phyloP scores from a whole-genome alignment of 2,329 filamentous ascomycete genomes.

The Aspergillus sergii region DNA sequence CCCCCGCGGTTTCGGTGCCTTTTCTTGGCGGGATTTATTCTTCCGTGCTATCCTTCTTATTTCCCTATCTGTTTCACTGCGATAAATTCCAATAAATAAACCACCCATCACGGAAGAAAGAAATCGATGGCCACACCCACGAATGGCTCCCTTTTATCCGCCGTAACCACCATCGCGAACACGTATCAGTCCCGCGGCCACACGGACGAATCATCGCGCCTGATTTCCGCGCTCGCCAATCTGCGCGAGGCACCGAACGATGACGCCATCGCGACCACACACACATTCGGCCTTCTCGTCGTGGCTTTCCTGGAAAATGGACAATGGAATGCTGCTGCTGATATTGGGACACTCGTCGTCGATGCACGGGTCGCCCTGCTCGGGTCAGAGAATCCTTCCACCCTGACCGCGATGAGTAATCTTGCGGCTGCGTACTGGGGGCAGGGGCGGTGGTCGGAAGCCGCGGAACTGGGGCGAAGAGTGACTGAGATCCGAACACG shows the following conservation, averaged over 20 bases:
- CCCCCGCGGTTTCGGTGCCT: neutral
- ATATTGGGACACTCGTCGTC: slow-evolving; percentile 7
- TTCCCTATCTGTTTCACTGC: neutral
- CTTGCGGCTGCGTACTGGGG: slow-evolving; percentile 12
- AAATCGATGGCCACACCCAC: neutral
- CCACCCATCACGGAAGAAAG: neutral
- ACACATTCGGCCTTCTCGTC: slow-evolving; percentile 7
- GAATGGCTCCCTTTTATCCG: neutral
- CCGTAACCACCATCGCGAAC: neutral
- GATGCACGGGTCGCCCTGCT: slow-evolving; percentile 3
- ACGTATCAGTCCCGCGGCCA: neutral
- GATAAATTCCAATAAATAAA: neutral
- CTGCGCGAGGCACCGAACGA: neutral
- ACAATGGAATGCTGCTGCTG: slow-evolving; percentile 10
- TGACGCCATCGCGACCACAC: neutral
- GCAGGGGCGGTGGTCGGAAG: slow-evolving; percentile 10
- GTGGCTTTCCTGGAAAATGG: slow-evolving; percentile 5
- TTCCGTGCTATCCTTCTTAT: neutral
- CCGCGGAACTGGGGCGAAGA: slow-evolving; percentile 6
- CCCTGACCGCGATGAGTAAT: slow-evolving; percentile 11
- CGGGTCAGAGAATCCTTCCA: slow-evolving; percentile 2
- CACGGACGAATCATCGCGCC: neutral
- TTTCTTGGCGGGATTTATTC: neutral
- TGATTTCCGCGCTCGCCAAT: slow-evolving; percentile 2
- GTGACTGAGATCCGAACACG: slow-evolving; percentile 1